These are phyloP conservation scores for Penicillium concentricum DNA, from an alignment of 2,329 filamentous ascomycete genomes.

Conservation along the genomic window DNA sequence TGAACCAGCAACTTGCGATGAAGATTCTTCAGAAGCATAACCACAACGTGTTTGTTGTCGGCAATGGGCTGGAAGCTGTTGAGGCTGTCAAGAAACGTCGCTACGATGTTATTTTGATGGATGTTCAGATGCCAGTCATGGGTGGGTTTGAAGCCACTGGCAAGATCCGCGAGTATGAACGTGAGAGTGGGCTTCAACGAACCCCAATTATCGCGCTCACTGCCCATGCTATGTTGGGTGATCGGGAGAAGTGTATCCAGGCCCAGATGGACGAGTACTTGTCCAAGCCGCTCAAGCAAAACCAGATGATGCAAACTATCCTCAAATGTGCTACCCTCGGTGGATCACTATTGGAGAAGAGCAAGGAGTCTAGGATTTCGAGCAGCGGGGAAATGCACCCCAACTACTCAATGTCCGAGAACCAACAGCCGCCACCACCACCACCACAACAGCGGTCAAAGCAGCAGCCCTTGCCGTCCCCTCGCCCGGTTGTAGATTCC, in stretches of 20 bases:
- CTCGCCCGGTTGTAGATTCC: slow-evolving; percentile 57
- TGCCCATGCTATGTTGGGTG: slow-evolving; percentile 97
- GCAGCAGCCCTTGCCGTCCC: slow-evolving; percentile 18
- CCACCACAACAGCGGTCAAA: slow-evolving; percentile 15
- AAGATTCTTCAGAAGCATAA: slow-evolving; percentile 98
- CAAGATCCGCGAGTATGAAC: slow-evolving; percentile 94
- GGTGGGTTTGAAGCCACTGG: slow-evolving; percentile 96
- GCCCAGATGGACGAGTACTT: slow-evolving; percentile 99
- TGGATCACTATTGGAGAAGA: slow-evolving; percentile 43
- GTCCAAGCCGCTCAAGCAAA: slow-evolving; percentile 94
- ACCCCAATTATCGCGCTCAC: slow-evolving; percentile 97
- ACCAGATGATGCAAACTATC: slow-evolving; percentile 96
- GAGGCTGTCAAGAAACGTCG: slow-evolving; percentile 88
- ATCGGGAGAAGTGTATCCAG: slow-evolving; percentile 96
- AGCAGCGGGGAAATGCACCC: slow-evolving; percentile 41
- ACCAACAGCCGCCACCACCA: slow-evolving; percentile 28
- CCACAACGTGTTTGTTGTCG: slow-evolving; percentile 67
- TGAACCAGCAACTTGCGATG: slow-evolving; percentile 93
- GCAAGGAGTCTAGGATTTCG: slow-evolving; percentile 43
- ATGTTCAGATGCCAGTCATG: slow-evolving; percentile 99
- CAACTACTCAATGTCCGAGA: slow-evolving; percentile 34
- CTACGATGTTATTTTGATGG: slow-evolving; percentile 97
- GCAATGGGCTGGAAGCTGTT: slow-evolving; percentile 90
- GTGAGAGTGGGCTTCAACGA: slow-evolving; percentile 72
- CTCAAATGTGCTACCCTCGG: slow-evolving; percentile 94